Conservation (phyloP, 257 asterid genomes). For the Apocynum venetum region DNA sequence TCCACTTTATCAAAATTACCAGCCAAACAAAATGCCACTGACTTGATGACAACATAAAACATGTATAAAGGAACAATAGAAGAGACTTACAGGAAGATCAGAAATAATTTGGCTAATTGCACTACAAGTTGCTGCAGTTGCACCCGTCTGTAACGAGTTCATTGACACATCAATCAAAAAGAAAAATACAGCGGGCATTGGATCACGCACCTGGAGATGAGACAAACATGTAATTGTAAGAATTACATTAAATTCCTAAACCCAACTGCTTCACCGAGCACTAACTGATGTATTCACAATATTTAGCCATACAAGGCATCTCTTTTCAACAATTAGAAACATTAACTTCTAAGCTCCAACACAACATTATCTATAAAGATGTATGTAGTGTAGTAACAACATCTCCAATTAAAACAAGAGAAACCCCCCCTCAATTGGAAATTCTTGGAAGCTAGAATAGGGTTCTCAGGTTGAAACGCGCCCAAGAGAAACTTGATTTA, state of each 20-base stretch:
- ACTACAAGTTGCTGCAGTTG: conserved; percentile 98
- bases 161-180: conserved; percentile 92
- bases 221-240: not conserved
- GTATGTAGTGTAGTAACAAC: not conserved
- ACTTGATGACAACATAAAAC: conserved; percentile 1
- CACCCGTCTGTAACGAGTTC: conserved; percentile 96
- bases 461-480: not conserved
- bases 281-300: not conserved
- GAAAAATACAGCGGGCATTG: conserved; percentile 96
- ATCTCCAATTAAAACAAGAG: not conserved
- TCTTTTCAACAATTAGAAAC: not conserved
- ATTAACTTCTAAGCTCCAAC: not conserved
- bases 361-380: not conserved
- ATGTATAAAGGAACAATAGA: conserved; percentile 13
- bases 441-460: not conserved
- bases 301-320: not conserved
- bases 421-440: not conserved
- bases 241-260: not conserved
- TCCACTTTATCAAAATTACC: not conserved
- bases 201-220: conserved; percentile 86
- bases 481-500: not conserved
- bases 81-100: conserved; percentile 92
- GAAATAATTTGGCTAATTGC: conserved; percentile 94
- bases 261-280: not conserved
- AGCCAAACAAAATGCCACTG: not conserved